These are phyloP conservation scores for Dicorynia guianensis DNA, from an alignment of 306 rosid species.

Conservation along the genomic window DNA sequence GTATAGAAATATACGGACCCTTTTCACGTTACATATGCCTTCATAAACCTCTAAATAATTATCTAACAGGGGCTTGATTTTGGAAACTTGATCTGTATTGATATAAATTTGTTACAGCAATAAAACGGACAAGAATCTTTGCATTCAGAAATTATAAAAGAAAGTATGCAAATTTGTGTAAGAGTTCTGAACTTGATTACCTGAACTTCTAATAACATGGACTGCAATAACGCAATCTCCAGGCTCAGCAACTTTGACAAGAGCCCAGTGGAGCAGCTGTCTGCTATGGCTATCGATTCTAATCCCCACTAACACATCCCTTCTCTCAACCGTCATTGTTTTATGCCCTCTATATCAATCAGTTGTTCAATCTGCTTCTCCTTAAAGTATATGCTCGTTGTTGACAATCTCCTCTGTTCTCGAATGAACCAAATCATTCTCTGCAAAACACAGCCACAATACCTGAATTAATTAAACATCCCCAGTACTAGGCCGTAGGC, in stretches of 20 bases:
- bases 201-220: slow-evolving; percentile 69
- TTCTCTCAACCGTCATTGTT: slow-evolving; percentile 64
- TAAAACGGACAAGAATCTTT: neutral
- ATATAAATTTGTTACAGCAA: slow-evolving; percentile 16
- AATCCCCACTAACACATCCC: slow-evolving; percentile 79
- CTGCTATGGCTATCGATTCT: slow-evolving; percentile 64
- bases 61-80: slow-evolving; percentile 61
- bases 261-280: slow-evolving; percentile 87
- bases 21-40: slow-evolving; percentile 67
- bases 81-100: slow-evolving; percentile 56
- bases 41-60: slow-evolving; percentile 71
- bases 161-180: neutral
- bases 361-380: slow-evolving; percentile 33
- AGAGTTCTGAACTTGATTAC: slow-evolving; percentile 40
- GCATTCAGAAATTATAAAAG: neutral
- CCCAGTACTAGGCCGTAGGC: neutral
- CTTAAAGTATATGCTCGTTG: slow-evolving; percentile 31
- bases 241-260: slow-evolving; percentile 79
- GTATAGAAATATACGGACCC: slow-evolving; percentile 48
- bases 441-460: slow-evolving; percentile 51
- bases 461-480: slow-evolving; percentile 44
- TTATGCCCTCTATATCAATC: slow-evolving; percentile 23
- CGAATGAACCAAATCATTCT: slow-evolving; percentile 45
- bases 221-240: slow-evolving; percentile 84
- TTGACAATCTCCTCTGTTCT: slow-evolving; percentile 33